Evolutionary conservation across 2,329 filamentous ascomycete species (phyloP).

Genomic region (Akanthomyces lecanii): DNA sequence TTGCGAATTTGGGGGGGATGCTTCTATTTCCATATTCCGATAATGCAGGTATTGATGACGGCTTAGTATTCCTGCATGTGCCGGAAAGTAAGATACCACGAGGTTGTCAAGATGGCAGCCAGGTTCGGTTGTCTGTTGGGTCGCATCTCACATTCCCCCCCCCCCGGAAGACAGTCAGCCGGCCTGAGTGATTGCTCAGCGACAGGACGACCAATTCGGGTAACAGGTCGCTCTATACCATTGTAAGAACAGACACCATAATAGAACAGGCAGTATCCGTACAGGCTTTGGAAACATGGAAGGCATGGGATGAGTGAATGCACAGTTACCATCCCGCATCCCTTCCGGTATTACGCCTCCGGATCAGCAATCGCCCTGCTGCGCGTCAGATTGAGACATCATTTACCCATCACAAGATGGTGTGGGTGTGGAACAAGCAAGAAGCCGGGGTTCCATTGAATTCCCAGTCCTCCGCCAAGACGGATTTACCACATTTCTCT

Average conservation of each 20-base stretch:
- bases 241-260: too few relatives aligned
- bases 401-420: background rate
- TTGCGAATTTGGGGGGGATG: too few relatives aligned
- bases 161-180: background rate
- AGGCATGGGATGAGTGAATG: too few relatives aligned
- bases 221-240: too few relatives aligned
- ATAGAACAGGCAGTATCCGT: too few relatives aligned
- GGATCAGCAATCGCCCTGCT: conserved; percentile 13
- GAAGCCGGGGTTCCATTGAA: background rate
- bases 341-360: background rate
- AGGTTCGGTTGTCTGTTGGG: background rate
- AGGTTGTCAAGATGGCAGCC: background rate
- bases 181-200: background rate
- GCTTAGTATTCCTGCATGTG: too few relatives aligned
- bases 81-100: background rate
- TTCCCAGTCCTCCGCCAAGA: background rate
- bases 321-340: background rate
- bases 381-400: conserved; percentile 12
- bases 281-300: too few relatives aligned
- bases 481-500: too few relatives aligned
- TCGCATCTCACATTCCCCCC: background rate
- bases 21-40: too few relatives aligned
- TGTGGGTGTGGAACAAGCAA: background rate
- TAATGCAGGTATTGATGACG: too few relatives aligned
- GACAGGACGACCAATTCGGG: background rate